Conservation (phyloP, 345 rosid genomes). For the Turnera subulata region DNA sequence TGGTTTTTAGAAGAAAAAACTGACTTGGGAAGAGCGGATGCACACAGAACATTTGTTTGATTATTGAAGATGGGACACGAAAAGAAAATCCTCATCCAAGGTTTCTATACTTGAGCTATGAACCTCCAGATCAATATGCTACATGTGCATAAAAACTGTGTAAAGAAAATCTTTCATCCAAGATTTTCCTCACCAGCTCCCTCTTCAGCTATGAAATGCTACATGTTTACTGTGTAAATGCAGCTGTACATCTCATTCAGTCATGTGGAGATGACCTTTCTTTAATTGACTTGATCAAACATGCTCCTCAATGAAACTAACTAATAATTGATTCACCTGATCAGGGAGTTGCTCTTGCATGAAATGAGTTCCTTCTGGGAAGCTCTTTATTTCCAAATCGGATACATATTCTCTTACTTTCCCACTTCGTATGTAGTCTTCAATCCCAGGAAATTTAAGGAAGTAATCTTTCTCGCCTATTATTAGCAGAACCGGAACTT, state of each 20-base stretch:
- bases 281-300: not conserved
- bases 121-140: too few species aligned
- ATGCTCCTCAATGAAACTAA: slow-evolving; percentile 16
- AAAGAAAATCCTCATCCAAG: not conserved
- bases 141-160: too few species aligned
- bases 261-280: too few species aligned
- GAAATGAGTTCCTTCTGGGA: slow-evolving; percentile 22
- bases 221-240: too few species aligned
- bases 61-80: not conserved
- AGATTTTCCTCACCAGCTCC: too few species aligned
- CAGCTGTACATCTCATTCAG: too few species aligned
- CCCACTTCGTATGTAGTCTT: slow-evolving; percentile 16
- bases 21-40: too few species aligned
- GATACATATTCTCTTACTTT: slow-evolving; percentile 6
- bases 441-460: slow-evolving; percentile 31
- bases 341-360: slow-evolving; percentile 25
- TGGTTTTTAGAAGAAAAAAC: too few species aligned
- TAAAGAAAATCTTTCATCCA: too few species aligned
- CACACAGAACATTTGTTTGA: too few species aligned
- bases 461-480: slow-evolving; percentile 29
- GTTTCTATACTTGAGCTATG: too few species aligned
- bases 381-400: slow-evolving; percentile 13
- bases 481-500: slow-evolving; percentile 25
- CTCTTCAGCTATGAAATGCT: too few species aligned
- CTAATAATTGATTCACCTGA: slow-evolving; percentile 15